Evolutionary conservation across 2,329 filamentous ascomycete species (phyloP).

Genomic region (Metarhizium rileyi): DNA sequence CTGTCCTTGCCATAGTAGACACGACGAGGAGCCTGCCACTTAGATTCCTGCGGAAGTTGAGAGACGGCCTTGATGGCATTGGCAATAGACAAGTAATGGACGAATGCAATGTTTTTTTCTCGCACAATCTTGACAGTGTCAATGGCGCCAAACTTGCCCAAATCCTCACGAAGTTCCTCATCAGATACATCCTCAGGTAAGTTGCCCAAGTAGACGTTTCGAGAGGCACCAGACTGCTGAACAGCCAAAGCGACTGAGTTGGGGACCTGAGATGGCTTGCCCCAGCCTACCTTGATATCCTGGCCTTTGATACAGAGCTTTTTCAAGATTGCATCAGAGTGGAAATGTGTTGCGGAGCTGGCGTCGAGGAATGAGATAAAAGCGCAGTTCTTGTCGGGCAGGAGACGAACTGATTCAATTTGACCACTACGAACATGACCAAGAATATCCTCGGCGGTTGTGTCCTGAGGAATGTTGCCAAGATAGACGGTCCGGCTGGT

Average conservation of each 20-base stretch:
- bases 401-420: constrained; percentile 94
- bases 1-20: constrained; percentile 99
- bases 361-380: constrained; percentile 99
- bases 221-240: constrained; percentile 91
- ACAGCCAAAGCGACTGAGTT: constrained; percentile 96
- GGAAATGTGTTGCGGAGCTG: constrained; percentile 96
- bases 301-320: constrained; percentile 97
- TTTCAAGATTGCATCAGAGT: constrained; percentile 99
- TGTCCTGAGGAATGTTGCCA: constrained; percentile 97
- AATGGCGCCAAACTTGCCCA: constrained; percentile 92
- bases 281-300: constrained; percentile 99
- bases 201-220: constrained; percentile 95
- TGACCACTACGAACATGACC: constrained; percentile 94
- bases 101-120: constrained; percentile 96
- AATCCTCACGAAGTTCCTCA: constrained; percentile 85
- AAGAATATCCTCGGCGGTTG: constrained; percentile 89
- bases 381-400: constrained; percentile 98
- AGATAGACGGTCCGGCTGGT: constrained; percentile 96
- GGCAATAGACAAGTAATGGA: constrained; percentile 94
- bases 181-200: constrained; percentile 82
- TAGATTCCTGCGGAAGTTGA: constrained; percentile 88
- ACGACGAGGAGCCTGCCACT: constrained; percentile 90
- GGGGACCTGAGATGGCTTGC: constrained; percentile 94
- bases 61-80: constrained; percentile 98
- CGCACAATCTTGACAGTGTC: constrained; percentile 97